Evolutionary conservation across 31 red algal genomes (phyloP).

Genomic region (Bonnemaisonia californica): DNA sequence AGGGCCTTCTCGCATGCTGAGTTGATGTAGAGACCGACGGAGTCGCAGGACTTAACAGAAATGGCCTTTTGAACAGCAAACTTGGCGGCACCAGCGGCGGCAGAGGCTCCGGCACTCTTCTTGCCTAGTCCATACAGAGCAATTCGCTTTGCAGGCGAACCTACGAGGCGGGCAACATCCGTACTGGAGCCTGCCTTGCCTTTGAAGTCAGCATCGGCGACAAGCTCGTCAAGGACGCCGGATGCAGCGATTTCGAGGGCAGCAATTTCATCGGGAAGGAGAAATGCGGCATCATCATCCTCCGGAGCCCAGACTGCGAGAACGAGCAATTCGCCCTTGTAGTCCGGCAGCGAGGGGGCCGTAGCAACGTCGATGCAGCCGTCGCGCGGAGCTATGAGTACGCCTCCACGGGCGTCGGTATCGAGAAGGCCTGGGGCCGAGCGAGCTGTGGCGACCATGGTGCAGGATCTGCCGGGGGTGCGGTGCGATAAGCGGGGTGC

Average conservation of each 20-base stretch:
- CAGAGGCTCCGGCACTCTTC: conserved; percentile 28
- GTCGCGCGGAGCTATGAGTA: conserved; percentile 45
- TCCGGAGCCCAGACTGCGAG: conserved; percentile 55
- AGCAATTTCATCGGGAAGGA: conserved; percentile 24
- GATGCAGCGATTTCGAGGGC: not conserved
- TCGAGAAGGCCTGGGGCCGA: conserved; percentile 46
- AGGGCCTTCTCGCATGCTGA: not conserved
- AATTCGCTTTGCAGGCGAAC: conserved; percentile 34
- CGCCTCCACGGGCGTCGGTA: conserved; percentile 49
- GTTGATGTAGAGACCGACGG: conserved; percentile 42
- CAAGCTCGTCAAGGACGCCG: conserved; percentile 42
- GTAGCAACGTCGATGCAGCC: conserved; percentile 25
- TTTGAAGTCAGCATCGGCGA: conserved; percentile 58
- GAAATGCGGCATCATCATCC: conserved; percentile 51
- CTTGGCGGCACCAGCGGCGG: conserved; percentile 21
- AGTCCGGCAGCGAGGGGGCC: conserved; percentile 11
- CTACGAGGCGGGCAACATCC: conserved; percentile 47
- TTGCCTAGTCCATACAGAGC: conserved; percentile 64
- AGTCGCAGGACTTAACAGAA: conserved; percentile 40
- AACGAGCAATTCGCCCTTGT: conserved; percentile 45
- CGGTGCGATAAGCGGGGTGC: not conserved
- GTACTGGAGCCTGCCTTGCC: conserved; percentile 45
- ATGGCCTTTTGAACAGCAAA: conserved; percentile 62
- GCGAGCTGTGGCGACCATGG: conserved; percentile 29
- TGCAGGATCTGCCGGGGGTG: not conserved